A percentile compares a stretch with the other conserved stretches of the same genome.
Conservation (phyloP, 345 rosid species). For the Brassica juncea region DNA sequence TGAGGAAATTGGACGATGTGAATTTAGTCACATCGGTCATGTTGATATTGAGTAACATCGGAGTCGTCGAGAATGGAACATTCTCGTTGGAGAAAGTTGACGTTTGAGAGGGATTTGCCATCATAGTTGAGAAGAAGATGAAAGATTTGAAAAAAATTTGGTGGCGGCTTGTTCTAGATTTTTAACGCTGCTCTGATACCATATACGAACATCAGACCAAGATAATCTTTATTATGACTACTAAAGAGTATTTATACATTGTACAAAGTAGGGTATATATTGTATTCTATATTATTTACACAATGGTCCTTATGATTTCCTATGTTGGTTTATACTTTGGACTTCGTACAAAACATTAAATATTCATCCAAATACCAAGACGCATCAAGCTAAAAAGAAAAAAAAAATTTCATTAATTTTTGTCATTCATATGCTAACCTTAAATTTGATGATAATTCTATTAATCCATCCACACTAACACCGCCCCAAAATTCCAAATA, state of each 20-base stretch:
- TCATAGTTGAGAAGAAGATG: too few species aligned
- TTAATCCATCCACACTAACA: too few species aligned
- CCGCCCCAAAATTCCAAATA: neutral
- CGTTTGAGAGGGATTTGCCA: too few species aligned
- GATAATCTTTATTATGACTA: too few species aligned
- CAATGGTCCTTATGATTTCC: neutral
- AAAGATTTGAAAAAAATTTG: too few species aligned
- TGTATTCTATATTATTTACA: neutral
- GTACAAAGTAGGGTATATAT: neutral
- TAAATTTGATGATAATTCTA: neutral
- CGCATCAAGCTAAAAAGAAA: neutral
- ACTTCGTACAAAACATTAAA: neutral
- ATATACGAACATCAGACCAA: too few species aligned
- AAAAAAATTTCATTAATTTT: too few species aligned
- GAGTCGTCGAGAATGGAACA: too few species aligned
- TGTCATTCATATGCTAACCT: neutral
- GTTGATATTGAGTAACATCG: neutral
- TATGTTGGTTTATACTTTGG: neutral
- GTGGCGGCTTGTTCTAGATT: too few species aligned
- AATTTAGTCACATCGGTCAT: neutral
- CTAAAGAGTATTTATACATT: neutral
- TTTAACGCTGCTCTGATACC: too few species aligned
- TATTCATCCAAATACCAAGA: neutral
- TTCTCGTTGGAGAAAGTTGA: too few species aligned
- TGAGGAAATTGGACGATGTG: neutral